A percentile compares a stretch with the other conserved stretches of the same genome.
These are phyloP conservation scores for Pyrenula aspistea DNA, from an alignment of 495 filamentous ascomycete genomes.

Conservation along the genomic window DNA sequence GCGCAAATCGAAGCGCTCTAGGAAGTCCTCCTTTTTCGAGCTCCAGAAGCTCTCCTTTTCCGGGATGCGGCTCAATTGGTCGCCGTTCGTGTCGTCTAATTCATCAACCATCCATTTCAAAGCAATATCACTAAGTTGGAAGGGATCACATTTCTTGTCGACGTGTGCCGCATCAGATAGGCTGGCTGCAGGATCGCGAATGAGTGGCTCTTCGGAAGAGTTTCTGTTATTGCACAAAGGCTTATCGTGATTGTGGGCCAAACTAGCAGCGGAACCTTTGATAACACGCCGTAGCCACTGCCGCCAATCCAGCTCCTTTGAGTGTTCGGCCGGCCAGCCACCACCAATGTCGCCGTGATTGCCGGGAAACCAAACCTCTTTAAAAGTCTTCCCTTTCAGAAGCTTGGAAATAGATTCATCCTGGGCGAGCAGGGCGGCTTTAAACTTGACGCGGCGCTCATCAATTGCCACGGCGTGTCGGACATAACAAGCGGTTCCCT, in stretches of 20 bases:
- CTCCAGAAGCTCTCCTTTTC: constrained; percentile 4
- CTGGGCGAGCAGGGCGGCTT: constrained; percentile 62
- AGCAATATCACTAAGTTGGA: constrained; percentile 23
- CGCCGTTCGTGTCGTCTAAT: constrained; percentile 11
- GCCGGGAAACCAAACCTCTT: constrained; percentile 77
- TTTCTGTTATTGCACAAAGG: constrained; percentile 89
- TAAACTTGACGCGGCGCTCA: constrained; percentile 58
- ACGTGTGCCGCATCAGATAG: constrained; percentile 53
- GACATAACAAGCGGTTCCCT: constrained; percentile 57
- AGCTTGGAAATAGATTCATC: constrained; percentile 64
- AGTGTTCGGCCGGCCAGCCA: constrained; percentile 55
- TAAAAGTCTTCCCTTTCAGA: too few species aligned
- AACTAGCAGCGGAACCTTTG: constrained; percentile 72
- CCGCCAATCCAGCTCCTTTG: too few species aligned
- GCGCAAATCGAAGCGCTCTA: constrained; percentile 1
- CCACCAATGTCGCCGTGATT: constrained; percentile 77
- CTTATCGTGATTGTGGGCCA: too few species aligned
- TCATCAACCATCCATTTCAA: constrained; percentile 21
- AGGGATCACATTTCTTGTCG: constrained; percentile 34
- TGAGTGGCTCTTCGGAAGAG: constrained; percentile 60
- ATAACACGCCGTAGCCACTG: constrained; percentile 51
- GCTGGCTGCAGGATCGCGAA: constrained; percentile 54
- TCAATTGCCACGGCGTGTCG: constrained; percentile 71
- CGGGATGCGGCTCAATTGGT: not conserved
- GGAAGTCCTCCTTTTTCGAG: constrained; percentile 1